Percentiles rank a stretch among this genome's conserved stretches.
Conservation (phyloP, 2,329 filamentous ascomycete genomes). For the Pseudogymnoascus sp. region DNA sequence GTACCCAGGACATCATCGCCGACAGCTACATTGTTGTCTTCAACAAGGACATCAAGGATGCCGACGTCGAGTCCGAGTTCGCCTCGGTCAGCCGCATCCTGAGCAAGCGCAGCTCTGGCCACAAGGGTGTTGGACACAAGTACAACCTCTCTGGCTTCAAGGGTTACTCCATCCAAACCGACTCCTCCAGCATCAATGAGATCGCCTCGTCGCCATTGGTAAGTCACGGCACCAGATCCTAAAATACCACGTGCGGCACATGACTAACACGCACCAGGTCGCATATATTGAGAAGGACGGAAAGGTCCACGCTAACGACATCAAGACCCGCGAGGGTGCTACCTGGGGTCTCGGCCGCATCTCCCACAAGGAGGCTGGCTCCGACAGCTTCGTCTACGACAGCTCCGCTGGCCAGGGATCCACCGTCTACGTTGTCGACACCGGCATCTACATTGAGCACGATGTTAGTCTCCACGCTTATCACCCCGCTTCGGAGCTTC, state of each 20-base stretch:
- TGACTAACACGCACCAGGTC: conserved; percentile 17
- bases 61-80: conserved; percentile 44
- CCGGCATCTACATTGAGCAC: conserved; percentile 25
- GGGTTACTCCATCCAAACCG: conserved; percentile 25
- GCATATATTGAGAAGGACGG: conserved; percentile 27
- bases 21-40: conserved; percentile 61
- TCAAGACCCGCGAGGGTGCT: conserved; percentile 22
- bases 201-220: conserved; percentile 26
- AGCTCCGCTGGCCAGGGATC: conserved; percentile 27
- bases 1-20: conserved; percentile 42
- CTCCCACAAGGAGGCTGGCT: conserved; percentile 23
- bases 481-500: neutral
- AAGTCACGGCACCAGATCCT: neutral
- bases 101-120: conserved; percentile 48
- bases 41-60: conserved; percentile 45
- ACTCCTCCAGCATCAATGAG: conserved; percentile 22
- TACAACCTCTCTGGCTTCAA: conserved; percentile 23
- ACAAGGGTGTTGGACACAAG: conserved; percentile 21
- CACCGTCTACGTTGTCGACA: conserved; percentile 33
- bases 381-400: conserved; percentile 28
- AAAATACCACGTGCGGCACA: neutral
- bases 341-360: conserved; percentile 30
- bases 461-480: neutral
- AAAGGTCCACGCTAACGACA: conserved; percentile 27
- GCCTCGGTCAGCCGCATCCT: conserved; percentile 41